These are phyloP conservation scores for Pichia heedii DNA, from an alignment of 805 yeast genomes.

Conservation along the genomic window DNA sequence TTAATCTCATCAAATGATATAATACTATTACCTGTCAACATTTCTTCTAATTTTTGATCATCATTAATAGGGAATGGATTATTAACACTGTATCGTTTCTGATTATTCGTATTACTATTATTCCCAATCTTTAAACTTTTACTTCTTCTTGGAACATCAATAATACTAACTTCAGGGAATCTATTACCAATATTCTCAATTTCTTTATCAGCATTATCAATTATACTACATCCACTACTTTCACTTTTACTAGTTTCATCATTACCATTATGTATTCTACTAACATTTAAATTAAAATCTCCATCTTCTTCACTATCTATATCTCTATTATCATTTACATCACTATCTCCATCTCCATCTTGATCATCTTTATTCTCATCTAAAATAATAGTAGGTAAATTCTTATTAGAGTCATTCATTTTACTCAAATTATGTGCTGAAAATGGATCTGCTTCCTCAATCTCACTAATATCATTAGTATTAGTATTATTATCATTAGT, in stretches of 20 bases:
- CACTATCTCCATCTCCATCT: background rate
- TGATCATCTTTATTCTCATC: background rate
- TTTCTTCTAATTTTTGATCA: background rate
- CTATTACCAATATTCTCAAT: constrained; percentile 37
- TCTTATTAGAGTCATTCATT: background rate
- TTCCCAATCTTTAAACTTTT: background rate
- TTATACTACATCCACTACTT: background rate
- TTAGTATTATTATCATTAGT: background rate
- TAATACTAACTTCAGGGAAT: constrained; percentile 26
- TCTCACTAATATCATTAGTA: background rate
- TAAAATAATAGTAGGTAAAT: constrained; percentile 1
- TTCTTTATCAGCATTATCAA: background rate
- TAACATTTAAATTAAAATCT: too few species aligned
- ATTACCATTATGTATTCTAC: too few species aligned
- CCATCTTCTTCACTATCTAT: too few species aligned
- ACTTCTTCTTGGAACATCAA: background rate
- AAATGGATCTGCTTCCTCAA: constrained; percentile 9
- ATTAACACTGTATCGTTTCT: constrained; percentile 16
- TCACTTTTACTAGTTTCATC: background rate
- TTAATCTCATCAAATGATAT: constrained; percentile 9
- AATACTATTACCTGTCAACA: constrained; percentile 3
- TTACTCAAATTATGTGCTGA: constrained; percentile 1
- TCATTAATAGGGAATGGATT: constrained; percentile 20
- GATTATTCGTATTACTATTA: background rate
- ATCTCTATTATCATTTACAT: too few species aligned